Evolutionary conservation across 1,139 yeast species (phyloP).

Genomic region (Kurtzmaniella quercitrusa): DNA sequence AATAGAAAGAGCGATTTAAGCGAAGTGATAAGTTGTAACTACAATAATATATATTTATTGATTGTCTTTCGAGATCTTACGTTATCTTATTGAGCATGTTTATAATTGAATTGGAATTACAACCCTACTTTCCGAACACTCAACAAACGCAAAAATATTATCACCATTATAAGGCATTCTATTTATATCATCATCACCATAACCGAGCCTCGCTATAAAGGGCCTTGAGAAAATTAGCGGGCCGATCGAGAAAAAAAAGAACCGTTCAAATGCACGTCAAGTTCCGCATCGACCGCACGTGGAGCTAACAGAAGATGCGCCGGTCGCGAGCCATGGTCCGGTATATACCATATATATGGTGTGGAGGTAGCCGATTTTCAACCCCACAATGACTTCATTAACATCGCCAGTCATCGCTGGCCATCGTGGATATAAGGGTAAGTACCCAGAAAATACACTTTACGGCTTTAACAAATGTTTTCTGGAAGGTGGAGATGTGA

Average conservation of each 20-base stretch:
- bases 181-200: too few species aligned
- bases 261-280: not conserved
- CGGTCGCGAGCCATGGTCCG: not conserved
- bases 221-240: too few species aligned
- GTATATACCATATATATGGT: not conserved
- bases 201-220: too few species aligned
- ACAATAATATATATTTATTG: too few species aligned
- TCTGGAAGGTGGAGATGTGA: conserved; percentile 61
- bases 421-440: conserved; percentile 53
- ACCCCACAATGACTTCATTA: not conserved
- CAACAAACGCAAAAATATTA: too few species aligned
- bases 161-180: too few species aligned
- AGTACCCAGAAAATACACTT: conserved; percentile 77
- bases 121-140: too few species aligned
- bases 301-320: not conserved
- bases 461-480: conserved; percentile 69
- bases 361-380: not conserved
- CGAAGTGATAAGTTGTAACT: too few species aligned
- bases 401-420: conserved; percentile 34
- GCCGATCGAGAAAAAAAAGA: not conserved
- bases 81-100: too few species aligned
- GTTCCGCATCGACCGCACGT: not conserved
- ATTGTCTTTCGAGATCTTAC: too few species aligned
- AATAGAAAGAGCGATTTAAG: not conserved
- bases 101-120: too few species aligned